These are phyloP conservation scores for Aspergillus cejpii DNA, from an alignment of 2,329 filamentous ascomycete species.

Conservation along the genomic window DNA sequence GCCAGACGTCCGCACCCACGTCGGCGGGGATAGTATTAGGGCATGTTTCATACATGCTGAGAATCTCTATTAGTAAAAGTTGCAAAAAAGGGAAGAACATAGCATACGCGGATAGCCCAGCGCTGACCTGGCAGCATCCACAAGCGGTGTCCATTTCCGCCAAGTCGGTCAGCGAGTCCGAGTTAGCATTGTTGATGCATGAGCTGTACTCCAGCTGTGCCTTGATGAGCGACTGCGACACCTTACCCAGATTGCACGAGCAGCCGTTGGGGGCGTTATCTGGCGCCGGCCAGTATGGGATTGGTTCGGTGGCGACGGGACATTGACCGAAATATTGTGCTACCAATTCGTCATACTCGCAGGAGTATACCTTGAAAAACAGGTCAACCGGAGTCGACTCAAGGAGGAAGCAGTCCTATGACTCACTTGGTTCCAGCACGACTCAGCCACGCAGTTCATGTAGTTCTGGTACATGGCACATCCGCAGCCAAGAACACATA, in stretches of 20 bases:
- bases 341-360: not conserved
- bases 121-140: constrained; percentile 33
- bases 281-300: constrained; percentile 38
- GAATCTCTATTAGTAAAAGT: not conserved
- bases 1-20: constrained; percentile 7
- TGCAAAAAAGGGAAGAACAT: not conserved
- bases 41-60: constrained; percentile 29
- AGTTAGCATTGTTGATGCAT: constrained; percentile 18
- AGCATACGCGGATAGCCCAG: constrained; percentile 31
- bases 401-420: not conserved
- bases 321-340: constrained; percentile 12
- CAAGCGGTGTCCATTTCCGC: constrained; percentile 26
- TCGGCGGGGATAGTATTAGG: constrained; percentile 24
- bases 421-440: constrained; percentile 37
- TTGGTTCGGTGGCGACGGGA: constrained; percentile 24
- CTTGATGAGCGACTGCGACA: constrained; percentile 17
- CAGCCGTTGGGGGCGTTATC: constrained; percentile 31
- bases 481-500: constrained; percentile 20
- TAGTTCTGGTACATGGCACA: constrained; percentile 22
- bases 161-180: constrained; percentile 16
- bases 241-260: constrained; percentile 34
- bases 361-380: not conserved
- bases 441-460: constrained; percentile 35
- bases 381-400: not conserved
- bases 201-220: constrained; percentile 14